phyloP scores from a whole-genome alignment of 2,329 filamentous ascomycete species.

The Cytospora mali region DNA sequence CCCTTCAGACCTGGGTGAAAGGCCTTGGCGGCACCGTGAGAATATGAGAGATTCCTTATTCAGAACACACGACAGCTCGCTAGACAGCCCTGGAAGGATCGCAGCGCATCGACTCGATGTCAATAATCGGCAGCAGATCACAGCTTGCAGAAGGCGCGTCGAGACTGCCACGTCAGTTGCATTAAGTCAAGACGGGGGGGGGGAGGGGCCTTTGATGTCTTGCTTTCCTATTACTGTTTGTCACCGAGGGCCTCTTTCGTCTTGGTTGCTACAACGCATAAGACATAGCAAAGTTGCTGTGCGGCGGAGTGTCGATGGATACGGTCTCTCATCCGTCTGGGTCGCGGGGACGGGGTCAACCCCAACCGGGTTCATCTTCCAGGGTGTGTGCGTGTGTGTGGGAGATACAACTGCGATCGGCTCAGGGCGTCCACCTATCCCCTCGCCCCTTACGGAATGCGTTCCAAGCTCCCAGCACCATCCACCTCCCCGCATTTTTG shows the following conservation, averaged over 20 bases:
- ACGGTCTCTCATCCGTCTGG: neutral
- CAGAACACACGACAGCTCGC: constrained; percentile 25
- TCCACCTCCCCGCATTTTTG: constrained; percentile 9
- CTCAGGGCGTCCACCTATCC: constrained; percentile 10
- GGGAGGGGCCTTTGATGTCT: no score
- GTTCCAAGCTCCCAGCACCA: neutral
- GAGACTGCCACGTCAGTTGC: constrained; percentile 26
- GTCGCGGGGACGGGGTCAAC: neutral
- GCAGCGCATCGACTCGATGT: constrained; percentile 18
- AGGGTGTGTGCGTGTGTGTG: neutral
- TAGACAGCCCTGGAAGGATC: constrained; percentile 16
- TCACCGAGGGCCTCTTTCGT: neutral
- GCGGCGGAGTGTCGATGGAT: neutral
- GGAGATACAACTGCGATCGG: neutral
- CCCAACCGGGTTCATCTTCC: constrained; percentile 2
- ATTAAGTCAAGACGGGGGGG: constrained; percentile 12
- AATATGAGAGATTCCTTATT: constrained; percentile 11
- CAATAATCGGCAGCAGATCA: constrained; percentile 8
- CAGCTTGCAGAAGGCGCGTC: constrained; percentile 6
- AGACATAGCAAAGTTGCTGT: neutral
- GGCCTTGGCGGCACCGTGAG: constrained; percentile 8
- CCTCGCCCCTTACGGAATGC: neutral
- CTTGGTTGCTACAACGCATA: neutral
- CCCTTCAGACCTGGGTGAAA: constrained; percentile 10
- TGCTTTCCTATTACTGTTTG: neutral